Base-by-base conservation (phyloP, 2,329 filamentous ascomycete genomes). In the Xylaria digitata region DNA sequence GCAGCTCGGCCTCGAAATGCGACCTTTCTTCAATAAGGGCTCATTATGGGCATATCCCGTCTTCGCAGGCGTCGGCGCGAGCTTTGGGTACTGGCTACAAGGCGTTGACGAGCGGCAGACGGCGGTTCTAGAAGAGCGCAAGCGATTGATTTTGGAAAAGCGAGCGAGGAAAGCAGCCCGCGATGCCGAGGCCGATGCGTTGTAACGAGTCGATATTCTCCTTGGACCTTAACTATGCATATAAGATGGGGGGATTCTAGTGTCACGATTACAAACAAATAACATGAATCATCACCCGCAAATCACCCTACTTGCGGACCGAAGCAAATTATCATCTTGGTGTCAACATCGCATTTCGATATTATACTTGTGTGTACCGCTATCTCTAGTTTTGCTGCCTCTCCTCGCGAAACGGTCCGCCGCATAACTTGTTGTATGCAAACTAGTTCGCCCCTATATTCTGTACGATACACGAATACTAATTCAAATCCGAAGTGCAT, bases 1-100 rank as follows among this genome's bases (percentile, higher is more conserved):
- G 93, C 96, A 98, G 82, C 90, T 99, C 80, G 96, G 95, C 78
- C 96, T 99, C 80, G 94, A 99, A 85, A 97, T 97, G 94, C 93
- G 94, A 70, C 96, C 95, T 59, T 90, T 97, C 81, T 93, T 98
- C 87, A 90, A 91, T 82, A 89, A 86, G 77, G 86, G 91, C 78
- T 92, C 91, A 62, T 88, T 97, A 76, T 96, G 93, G 92, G 93
- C 89, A 58, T 99, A 97, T 84, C 96, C 96, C 62, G 82, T 95
- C 74, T 99, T 96, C 82, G 94, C 90, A 66, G 87, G 87, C 74
- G 88, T 93, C 70, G 94, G 94, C 75, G 94, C 90, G 74, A 93
- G 91, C 82, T 97, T 98, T 82, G 96, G 96, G 74, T 97, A 97
- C 86, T 99, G 95, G 94, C 85, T 99, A 74, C 90, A 94, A 84